phyloP scores from a whole-genome alignment of 108 stramenopile genomes.

The Cylindrotheca closterium region DNA sequence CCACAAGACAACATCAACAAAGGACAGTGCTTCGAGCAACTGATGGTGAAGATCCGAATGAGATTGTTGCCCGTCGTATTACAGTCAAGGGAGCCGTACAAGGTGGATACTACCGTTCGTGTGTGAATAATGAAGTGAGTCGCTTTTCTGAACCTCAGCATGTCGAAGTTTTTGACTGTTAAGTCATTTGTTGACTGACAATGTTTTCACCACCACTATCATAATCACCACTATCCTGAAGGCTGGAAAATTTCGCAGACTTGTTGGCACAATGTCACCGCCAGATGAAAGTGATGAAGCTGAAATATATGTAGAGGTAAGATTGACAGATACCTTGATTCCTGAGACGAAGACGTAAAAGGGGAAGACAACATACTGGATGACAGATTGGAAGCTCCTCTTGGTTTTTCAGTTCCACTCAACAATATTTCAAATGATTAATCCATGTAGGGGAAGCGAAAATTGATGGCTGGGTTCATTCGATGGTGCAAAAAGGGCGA shows the following conservation, averaged over 20 bases:
- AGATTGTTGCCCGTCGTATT: constrained; percentile 60
- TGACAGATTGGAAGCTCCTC: too few species aligned
- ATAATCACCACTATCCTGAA: constrained; percentile 22
- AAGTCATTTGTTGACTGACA: too few species aligned
- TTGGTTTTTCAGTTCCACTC: not conserved
- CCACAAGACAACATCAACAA: too few species aligned
- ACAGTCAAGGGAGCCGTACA: constrained; percentile 71
- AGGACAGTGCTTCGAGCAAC: not conserved
- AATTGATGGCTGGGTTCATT: constrained; percentile 79
- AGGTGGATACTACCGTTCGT: constrained; percentile 81
- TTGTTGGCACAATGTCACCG: constrained; percentile 80
- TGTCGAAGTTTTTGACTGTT: too few species aligned
- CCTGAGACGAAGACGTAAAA: too few species aligned
- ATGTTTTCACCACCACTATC: too few species aligned
- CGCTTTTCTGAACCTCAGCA: too few species aligned
- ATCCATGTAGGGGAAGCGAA: constrained; percentile 68
- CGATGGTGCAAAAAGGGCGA: constrained; percentile 78
- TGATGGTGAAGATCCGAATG: constrained; percentile 11
- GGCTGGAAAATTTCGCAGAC: constrained; percentile 69
- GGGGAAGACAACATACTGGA: too few species aligned
- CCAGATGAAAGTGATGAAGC: constrained; percentile 59
- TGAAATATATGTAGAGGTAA: constrained; percentile 80
- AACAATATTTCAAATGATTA: too few species aligned
- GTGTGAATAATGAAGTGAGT: constrained; percentile 79
- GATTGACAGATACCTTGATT: too few species aligned